Base-by-base conservation (phyloP, 2,329 filamentous ascomycete genomes). In the Aspergillus neotritici region DNA sequence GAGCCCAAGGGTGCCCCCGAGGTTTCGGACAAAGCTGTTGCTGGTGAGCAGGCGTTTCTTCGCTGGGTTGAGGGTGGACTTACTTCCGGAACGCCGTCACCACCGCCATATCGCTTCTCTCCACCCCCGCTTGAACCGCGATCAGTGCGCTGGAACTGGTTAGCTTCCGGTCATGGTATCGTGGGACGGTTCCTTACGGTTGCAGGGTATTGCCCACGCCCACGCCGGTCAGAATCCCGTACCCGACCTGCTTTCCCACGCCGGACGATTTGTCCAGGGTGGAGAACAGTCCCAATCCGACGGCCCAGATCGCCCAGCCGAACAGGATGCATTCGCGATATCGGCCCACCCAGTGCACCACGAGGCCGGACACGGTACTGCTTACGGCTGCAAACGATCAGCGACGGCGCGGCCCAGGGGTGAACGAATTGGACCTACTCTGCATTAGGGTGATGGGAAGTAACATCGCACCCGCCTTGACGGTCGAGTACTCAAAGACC, bases 291-390 rank as follows among this genome's bases (percentile, higher is more conserved):
- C 75, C 75, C 4, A 77, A 67, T 0, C 74, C 75, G 14, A 75
- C 55, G 3, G 74, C 71, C 75, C 75, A 78, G 44, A 69, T 64
- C 0, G 70, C 48, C 74, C 73, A 78, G 0, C 75, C 75, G 30
- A 77, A 67, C 3, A 79, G 64, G 36, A 80, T 77, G 34, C 69
- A 73, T 50, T 78, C 75, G 32, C 74, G 64, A 40, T 78, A 78
- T 8, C 75, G 68, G 2, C 75, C 75, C 3, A 71, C 46, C 72
- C 73, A 75, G 44, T 75, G 71, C 0, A 79, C 74, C 2, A 78
- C 51, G 8, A 79, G 65, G 0, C 76, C 76, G 0, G 74, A 77
- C 3, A 73, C 52, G 0, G 74, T 77, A 40, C 72, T 76, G 47
- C 69, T 72, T 0, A 67, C 2, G 67, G 64, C 30, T 80, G 56